These are phyloP conservation scores for Teratosphaeria epicoccoides DNA, from an alignment of 2,329 filamentous ascomycete species.

Conservation along the genomic window DNA sequence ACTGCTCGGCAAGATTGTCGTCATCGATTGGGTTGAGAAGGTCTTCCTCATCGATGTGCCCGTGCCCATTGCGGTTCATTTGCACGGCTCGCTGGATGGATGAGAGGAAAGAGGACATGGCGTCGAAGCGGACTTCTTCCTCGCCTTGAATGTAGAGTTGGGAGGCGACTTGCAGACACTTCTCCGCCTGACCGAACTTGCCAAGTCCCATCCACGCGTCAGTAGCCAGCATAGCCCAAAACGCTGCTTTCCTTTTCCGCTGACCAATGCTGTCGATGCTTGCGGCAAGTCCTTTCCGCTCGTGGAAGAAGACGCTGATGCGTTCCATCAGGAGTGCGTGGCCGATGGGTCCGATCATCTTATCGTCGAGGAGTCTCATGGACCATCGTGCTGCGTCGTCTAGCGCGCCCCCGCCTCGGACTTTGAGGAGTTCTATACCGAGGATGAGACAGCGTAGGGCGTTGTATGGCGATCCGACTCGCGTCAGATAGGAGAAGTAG, in stretches of 20 bases:
- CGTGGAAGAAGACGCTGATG: conserved; percentile 71
- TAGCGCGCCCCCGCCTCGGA: conserved; percentile 66
- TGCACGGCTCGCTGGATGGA: conserved; percentile 56
- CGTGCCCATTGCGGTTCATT: conserved; percentile 25
- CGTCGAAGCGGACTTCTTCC: conserved; percentile 32
- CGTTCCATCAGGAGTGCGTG: conserved; percentile 79
- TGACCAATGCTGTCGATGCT: conserved; percentile 51
- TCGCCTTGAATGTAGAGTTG: conserved; percentile 34
- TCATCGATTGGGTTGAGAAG: conserved; percentile 25
- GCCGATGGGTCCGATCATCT: conserved; percentile 62
- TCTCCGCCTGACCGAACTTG: conserved; percentile 67
- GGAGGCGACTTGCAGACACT: conserved; percentile 61
- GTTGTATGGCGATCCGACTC: conserved; percentile 69
- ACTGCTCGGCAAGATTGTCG: conserved; percentile 18
- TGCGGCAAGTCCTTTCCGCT: conserved; percentile 54
- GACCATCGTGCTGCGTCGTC: conserved; percentile 86
- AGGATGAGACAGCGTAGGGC: conserved; percentile 68
- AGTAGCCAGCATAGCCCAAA: conserved; percentile 77
- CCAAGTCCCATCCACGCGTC: conserved; percentile 72
- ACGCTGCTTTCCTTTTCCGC: conserved; percentile 70
- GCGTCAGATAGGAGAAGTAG: conserved; percentile 82
- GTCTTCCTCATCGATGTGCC: conserved; percentile 26
- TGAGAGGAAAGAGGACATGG: conserved; percentile 53
- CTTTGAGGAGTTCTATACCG: conserved; percentile 68
- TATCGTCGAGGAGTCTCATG: conserved; percentile 65